Evolutionary conservation across 768 basidiomycete genomes (phyloP), one percentile per base, ranked within the genome.

Genomic region (Auricularia sp.): DNA sequence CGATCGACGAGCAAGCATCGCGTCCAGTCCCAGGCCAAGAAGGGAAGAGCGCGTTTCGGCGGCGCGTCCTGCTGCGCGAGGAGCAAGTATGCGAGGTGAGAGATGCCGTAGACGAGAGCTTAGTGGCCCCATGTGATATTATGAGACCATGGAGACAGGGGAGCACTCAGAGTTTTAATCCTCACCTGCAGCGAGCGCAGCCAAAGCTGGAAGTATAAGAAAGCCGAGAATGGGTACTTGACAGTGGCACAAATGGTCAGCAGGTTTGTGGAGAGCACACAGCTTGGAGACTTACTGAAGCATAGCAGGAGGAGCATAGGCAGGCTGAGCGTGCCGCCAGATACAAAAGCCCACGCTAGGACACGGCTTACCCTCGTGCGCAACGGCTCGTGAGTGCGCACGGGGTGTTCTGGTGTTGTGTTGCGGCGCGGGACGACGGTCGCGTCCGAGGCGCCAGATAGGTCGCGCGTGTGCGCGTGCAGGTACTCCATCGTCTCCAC

Each of bases 51-150:
- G 33, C 35, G 29, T 42, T 56, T 42, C 3, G 63, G 63, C 16
- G 63, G 63, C 56, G 63, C 63, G 23, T 64, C 63, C 34, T 51
- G 36, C 36, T 64, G 63, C 23, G 63, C 63, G 5, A 64, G 63
- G 14, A 58, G 11, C 34, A 64, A 47, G n/a, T 64, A 64, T 5
- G 63, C 63, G 34, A 39, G 21, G 36, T 64, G 63, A 36, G 63
- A 56, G 54, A 64, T 36, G 34, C 53, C 35, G n/a, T 54, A 23
- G 29, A 56, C 63, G 54, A 64, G 63, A 7, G 54, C 63, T 64
- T 21, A 3, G 11, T 21, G 47, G 21, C 47, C 18, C 6, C 47
- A 51, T 51, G 47, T 51, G 47, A 51, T 51, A 51, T 6, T 18
- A 10, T 16, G 21, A 18, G 18, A 29, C 29, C 29, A 29, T 29